Conservation (phyloP, 1,284 basidiomycete species). For the Ceratobasidium sp. region DNA sequence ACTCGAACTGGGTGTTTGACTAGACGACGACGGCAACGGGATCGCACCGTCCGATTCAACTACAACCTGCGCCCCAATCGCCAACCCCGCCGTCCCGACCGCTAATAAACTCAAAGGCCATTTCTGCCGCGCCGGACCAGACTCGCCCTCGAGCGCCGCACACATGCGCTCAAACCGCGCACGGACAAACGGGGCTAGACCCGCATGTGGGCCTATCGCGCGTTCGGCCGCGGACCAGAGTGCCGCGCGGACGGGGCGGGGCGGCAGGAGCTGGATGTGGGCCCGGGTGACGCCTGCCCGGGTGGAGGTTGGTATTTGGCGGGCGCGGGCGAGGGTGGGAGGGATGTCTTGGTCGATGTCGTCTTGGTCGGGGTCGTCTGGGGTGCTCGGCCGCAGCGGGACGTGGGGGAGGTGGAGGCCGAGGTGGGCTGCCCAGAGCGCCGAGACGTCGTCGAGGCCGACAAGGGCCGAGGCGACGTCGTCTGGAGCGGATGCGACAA, state of each 20-base stretch:
- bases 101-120: constrained; percentile 67
- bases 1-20: constrained; percentile 17
- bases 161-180: constrained; percentile 62
- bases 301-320: constrained; percentile 20
- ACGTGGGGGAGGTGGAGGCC: constrained; percentile 15
- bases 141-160: constrained; percentile 42
- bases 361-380: constrained; percentile 30
- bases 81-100: constrained; percentile 64
- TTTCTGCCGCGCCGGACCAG: constrained; percentile 55
- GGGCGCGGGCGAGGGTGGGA: constrained; percentile 1
- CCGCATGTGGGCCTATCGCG: constrained; percentile 31
- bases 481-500: constrained; percentile 50
- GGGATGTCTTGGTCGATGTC: neutral
- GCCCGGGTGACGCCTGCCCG: constrained; percentile 43
- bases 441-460: constrained; percentile 64
- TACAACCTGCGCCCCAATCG: constrained; percentile 63
- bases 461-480: constrained; percentile 63
- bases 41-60: constrained; percentile 49
- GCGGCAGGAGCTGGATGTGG: constrained; percentile 39
- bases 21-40: neutral
- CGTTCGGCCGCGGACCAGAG: constrained; percentile 42
- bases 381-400: constrained; percentile 20
- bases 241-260: constrained; percentile 10
- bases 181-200: constrained; percentile 58
- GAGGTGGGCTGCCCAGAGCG: constrained; percentile 31